Conservation (phyloP, 1,284 basidiomycete genomes). For the Abortiporus biennis region DNA sequence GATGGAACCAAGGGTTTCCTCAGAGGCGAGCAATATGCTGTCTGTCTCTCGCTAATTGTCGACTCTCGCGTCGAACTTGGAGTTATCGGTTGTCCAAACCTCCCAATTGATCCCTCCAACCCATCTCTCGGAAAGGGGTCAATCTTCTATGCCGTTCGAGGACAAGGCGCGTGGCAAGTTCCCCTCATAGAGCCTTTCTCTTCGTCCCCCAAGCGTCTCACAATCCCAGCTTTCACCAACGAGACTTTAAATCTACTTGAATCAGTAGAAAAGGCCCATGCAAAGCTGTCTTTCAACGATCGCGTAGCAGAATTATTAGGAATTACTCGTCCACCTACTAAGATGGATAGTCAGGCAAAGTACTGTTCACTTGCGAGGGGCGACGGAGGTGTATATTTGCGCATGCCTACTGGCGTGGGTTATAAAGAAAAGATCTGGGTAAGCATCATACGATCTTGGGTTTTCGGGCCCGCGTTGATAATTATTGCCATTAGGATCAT, state of each 20-base stretch:
- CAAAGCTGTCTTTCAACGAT: slow-evolving; percentile 80
- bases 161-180: slow-evolving; percentile 79
- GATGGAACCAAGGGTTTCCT: slow-evolving; percentile 96
- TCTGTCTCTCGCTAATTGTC: slow-evolving; percentile 89
- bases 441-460: slow-evolving; percentile 74
- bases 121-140: slow-evolving; percentile 66
- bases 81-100: slow-evolving; percentile 94
- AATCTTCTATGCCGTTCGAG: slow-evolving; percentile 80
- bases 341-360: slow-evolving; percentile 98
- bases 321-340: slow-evolving; percentile 61
- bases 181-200: slow-evolving; percentile 17
- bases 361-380: slow-evolving; percentile 87
- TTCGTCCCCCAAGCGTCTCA: slow-evolving; percentile 36
- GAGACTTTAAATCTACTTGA: slow-evolving; percentile 76
- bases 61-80: slow-evolving; percentile 84
- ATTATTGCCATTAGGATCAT: slow-evolving; percentile 61
- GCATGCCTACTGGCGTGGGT: slow-evolving; percentile 73
- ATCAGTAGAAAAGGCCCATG: slow-evolving; percentile 91
- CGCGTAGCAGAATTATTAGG: slow-evolving; percentile 68
- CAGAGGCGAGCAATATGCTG: slow-evolving; percentile 94
- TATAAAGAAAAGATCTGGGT: slow-evolving; percentile 43
- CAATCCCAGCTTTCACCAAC: slow-evolving; percentile 38
- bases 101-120: slow-evolving; percentile 57
- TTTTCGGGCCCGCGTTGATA: slow-evolving; percentile 1
- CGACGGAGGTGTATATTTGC: slow-evolving; percentile 85